These are phyloP conservation scores for Rhodotorula sp. DNA, from an alignment of 1,284 basidiomycete genomes.

Conservation along the genomic window DNA sequence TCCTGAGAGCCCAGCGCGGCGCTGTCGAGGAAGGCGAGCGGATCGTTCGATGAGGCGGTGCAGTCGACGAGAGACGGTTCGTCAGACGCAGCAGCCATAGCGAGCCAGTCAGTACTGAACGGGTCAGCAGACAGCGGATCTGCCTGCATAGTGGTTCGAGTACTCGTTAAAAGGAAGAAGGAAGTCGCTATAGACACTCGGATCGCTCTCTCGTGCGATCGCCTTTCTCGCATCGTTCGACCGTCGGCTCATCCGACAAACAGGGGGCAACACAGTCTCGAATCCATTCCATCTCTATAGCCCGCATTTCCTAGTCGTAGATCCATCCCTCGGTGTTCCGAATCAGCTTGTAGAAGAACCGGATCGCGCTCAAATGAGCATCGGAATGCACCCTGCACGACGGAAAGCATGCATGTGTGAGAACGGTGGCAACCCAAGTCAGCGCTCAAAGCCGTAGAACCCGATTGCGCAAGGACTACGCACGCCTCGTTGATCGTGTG, in stretches of 20 bases:
- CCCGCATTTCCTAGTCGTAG: no score
- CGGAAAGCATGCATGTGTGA: not conserved
- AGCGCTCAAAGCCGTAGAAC: no score
- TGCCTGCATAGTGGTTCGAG: not conserved
- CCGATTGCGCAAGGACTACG: not conserved
- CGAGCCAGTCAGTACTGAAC: conserved; percentile 4
- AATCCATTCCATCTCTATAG: not conserved
- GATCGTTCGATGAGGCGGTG: conserved; percentile 2
- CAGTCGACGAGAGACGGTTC: not conserved
- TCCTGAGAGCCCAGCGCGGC: not conserved
- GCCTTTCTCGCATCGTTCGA: not conserved
- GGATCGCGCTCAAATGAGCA: conserved; percentile 53
- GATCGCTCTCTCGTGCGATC: not conserved
- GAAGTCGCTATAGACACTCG: not conserved
- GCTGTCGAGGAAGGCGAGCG: not conserved
- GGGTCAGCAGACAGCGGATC: conserved; percentile 20
- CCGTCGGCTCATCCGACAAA: not conserved
- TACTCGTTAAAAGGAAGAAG: not conserved
- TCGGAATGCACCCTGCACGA: conserved; percentile 38
- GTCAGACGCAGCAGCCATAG: not conserved
- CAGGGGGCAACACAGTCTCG: not conserved
- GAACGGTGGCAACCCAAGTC: not conserved
- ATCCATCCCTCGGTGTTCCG: conserved; percentile 49
- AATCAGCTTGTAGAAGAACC: conserved; percentile 56
- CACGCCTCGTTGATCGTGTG: conserved; percentile 62